Percentiles rank a stretch among this genome's conserved stretches.
Evolutionary conservation across 106 monocot genomes (phyloP).

Genomic region (Ottelia alismoides): DNA sequence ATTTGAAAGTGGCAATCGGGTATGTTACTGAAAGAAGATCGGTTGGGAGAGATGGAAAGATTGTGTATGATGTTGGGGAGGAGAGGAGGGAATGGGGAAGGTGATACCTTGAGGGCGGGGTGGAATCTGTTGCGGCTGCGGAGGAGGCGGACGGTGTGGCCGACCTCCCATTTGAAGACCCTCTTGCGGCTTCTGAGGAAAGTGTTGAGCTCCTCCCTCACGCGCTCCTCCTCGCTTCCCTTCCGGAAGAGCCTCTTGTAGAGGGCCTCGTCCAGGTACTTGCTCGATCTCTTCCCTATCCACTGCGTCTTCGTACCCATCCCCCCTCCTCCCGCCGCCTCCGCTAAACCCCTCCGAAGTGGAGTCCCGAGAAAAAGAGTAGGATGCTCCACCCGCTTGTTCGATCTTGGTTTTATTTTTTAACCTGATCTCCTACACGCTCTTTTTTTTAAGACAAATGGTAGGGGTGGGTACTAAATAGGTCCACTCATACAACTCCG

Average conservation of each 20-base stretch:
- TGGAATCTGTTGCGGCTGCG: slow-evolving; percentile 45
- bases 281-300: slow-evolving; percentile 57
- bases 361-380: too few relatives aligned
- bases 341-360: neutral
- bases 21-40: too few relatives aligned
- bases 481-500: too few relatives aligned
- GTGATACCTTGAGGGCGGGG: slow-evolving; percentile 89
- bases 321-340: neutral
- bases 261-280: slow-evolving; percentile 86
- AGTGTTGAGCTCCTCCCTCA: slow-evolving; percentile 41
- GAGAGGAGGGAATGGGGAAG: neutral
- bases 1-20: too few relatives aligned
- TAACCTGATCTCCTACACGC: too few relatives aligned
- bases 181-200: slow-evolving; percentile 90
- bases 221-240: slow-evolving; percentile 43
- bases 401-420: too few relatives aligned
- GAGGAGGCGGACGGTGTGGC: slow-evolving; percentile 68
- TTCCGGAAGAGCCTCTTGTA: slow-evolving; percentile 65
- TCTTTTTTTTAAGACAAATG: too few relatives aligned
- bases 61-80: neutral
- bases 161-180: slow-evolving; percentile 97
- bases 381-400: too few relatives aligned
- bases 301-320: slow-evolving; percentile 26
- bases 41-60: too few relatives aligned
- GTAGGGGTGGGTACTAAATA: too few relatives aligned